Conservation (phyloP, 768 basidiomycete genomes). For the Calocera viscosa region DNA sequence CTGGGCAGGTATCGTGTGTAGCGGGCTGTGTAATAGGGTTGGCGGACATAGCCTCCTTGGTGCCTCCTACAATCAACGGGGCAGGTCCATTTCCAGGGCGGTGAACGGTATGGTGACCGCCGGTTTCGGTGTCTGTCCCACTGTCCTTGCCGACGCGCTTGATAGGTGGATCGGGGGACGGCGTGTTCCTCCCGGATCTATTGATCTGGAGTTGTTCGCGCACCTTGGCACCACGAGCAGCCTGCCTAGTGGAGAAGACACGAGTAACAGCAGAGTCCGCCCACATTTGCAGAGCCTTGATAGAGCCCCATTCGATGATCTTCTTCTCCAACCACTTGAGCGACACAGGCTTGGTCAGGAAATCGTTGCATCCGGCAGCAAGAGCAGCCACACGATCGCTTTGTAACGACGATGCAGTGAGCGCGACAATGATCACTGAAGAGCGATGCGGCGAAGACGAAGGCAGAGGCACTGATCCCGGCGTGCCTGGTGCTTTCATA, state of each 20-base stretch:
- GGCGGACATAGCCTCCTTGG: neutral
- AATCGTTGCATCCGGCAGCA: conserved; percentile 97
- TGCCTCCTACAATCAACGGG: neutral
- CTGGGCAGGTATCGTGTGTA: neutral
- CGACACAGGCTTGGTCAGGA: conserved; percentile 93
- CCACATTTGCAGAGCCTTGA: conserved; percentile 89
- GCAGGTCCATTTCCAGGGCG: neutral
- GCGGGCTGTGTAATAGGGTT: neutral
- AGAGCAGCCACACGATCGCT: conserved; percentile 94
- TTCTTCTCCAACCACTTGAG: conserved; percentile 93
- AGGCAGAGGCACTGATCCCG: conserved; percentile 7
- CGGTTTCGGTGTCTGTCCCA: neutral
- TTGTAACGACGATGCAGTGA: conserved; percentile 91
- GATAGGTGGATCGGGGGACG: neutral
- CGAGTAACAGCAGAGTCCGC: conserved; percentile 44
- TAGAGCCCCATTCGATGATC: conserved; percentile 98
- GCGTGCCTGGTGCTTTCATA: conserved; percentile 25
- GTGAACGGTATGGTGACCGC: neutral
- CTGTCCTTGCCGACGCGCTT: neutral
- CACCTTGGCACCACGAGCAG: neutral
- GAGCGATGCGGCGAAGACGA: conserved; percentile 65
- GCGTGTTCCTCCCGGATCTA: neutral
- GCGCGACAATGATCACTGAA: conserved; percentile 97
- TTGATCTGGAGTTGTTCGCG: neutral
- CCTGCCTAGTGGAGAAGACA: conserved; percentile 3